Percentiles rank a stretch among this genome's conserved stretches.
phyloP scores from a whole-genome alignment of 2,329 filamentous ascomycete genomes.

The Pseudogymnoascus sp. region DNA sequence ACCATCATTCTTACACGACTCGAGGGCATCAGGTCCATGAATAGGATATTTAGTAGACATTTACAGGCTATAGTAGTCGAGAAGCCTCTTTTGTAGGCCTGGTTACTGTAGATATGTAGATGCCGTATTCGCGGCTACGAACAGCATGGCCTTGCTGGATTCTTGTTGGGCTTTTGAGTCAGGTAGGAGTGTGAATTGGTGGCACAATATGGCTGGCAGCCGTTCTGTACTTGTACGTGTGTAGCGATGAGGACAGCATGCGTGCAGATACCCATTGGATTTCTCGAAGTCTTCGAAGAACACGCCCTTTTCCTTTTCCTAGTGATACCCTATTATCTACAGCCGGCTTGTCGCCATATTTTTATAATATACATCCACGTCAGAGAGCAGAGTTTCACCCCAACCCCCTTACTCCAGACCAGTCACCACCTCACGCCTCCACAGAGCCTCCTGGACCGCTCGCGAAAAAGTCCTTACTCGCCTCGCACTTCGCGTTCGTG shows the following conservation, averaged over 20 bases:
- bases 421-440: background rate
- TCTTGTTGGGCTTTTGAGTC: background rate
- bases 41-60: background rate
- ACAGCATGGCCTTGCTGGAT: background rate
- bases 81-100: background rate
- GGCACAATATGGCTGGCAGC: background rate
- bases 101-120: background rate
- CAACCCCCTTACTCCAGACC: background rate
- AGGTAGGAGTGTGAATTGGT: background rate
- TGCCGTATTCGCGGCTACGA: background rate
- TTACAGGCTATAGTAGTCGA: background rate
- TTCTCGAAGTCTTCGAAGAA: background rate
- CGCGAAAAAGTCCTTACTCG: slow-evolving; percentile 60
- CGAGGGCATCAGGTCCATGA: background rate
- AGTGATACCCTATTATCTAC: background rate
- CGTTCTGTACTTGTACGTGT: background rate
- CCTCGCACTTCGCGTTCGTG: slow-evolving; percentile 77
- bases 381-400: background rate
- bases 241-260: background rate
- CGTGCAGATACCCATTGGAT: background rate
- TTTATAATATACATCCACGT: background rate
- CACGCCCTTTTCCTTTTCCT: background rate
- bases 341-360: background rate
- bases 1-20: no score
- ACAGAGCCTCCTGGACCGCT: background rate